phyloP scores from a whole-genome alignment of 306 rosid species.

The Gastrolobium bilobum region DNA sequence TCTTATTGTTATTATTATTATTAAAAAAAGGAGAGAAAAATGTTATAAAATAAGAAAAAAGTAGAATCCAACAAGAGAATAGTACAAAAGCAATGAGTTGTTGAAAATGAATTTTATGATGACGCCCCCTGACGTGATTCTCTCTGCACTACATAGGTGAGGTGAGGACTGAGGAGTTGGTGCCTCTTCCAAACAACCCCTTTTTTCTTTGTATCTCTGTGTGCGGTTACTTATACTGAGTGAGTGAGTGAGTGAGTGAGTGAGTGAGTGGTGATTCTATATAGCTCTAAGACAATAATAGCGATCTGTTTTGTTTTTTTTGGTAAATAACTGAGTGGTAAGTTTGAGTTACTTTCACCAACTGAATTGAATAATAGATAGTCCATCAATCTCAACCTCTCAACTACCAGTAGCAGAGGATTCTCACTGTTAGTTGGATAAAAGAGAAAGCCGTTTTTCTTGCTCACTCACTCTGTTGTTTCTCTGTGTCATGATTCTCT shows the following conservation, averaged over 20 bases:
- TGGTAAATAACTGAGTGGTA: neutral
- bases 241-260: slow-evolving; percentile 1
- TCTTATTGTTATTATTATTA: too few relatives aligned
- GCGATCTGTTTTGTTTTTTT: too few relatives aligned
- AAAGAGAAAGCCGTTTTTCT: neutral
- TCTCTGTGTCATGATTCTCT: neutral
- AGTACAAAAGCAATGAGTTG: neutral
- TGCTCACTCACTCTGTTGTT: neutral
- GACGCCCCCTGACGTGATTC: neutral
- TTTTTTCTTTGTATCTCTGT: neutral
- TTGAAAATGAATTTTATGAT: neutral
- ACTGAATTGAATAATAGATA: slow-evolving; percentile 19
- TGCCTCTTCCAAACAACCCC: neutral
- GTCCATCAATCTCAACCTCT: slow-evolving; percentile 23
- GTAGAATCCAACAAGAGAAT: neutral
- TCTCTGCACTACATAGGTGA: neutral
- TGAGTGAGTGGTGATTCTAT: too few relatives aligned
- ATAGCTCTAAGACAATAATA: too few relatives aligned
- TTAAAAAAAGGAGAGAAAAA: too few relatives aligned
- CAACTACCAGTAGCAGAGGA: neutral
- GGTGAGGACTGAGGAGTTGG: neutral
- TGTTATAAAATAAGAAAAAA: too few relatives aligned
- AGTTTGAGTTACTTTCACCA: neutral
- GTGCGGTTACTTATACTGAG: too few relatives aligned
- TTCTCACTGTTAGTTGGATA: neutral